Percentiles rank a stretch among this genome's conserved stretches.
Evolutionary conservation across 345 rosid species (phyloP).

Genomic region (Sisymbrium altissimum): DNA sequence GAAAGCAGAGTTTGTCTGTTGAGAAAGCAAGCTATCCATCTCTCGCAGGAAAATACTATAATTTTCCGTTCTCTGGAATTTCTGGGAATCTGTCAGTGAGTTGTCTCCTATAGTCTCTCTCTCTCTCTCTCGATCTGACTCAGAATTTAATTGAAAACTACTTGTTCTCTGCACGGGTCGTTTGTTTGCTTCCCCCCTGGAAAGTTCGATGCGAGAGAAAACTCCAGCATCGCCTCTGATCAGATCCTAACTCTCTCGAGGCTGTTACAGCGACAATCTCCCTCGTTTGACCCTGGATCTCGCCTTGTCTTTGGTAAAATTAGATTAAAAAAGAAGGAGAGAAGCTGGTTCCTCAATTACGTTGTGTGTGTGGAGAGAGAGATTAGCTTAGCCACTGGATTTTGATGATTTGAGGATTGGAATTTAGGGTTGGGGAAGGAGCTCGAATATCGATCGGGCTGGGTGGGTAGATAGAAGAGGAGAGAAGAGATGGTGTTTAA

Average conservation of each 20-base stretch:
- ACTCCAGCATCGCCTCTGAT: slow-evolving; percentile 4
- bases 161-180: slow-evolving; percentile 1
- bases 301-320: slow-evolving; percentile 20
- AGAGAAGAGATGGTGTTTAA: slow-evolving; percentile 62
- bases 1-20: slow-evolving; percentile 26
- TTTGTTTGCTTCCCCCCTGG: slow-evolving; percentile 34
- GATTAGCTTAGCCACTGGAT: too few relatives aligned
- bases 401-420: background rate
- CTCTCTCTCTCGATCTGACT: slow-evolving; percentile 34
- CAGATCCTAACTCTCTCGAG: slow-evolving; percentile 17
- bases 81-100: slow-evolving; percentile 36
- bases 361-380: background rate
- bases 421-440: slow-evolving; percentile 16
- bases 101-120: slow-evolving; percentile 10
- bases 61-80: background rate
- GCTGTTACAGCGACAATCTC: background rate
- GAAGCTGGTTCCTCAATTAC: too few relatives aligned
- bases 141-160: slow-evolving; percentile 22
- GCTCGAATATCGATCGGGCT: slow-evolving; percentile 2
- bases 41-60: slow-evolving; percentile 3
- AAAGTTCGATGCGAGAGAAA: slow-evolving; percentile 27
- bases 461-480: slow-evolving; percentile 32
- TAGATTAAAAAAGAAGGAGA: too few relatives aligned
- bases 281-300: slow-evolving; percentile 20
- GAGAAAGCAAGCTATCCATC: slow-evolving; percentile 17